A percentile compares a stretch with the other conserved stretches of the same genome.
phyloP scores from a whole-genome alignment of 2,329 filamentous ascomycete species.

The Seiridium cupressi region DNA sequence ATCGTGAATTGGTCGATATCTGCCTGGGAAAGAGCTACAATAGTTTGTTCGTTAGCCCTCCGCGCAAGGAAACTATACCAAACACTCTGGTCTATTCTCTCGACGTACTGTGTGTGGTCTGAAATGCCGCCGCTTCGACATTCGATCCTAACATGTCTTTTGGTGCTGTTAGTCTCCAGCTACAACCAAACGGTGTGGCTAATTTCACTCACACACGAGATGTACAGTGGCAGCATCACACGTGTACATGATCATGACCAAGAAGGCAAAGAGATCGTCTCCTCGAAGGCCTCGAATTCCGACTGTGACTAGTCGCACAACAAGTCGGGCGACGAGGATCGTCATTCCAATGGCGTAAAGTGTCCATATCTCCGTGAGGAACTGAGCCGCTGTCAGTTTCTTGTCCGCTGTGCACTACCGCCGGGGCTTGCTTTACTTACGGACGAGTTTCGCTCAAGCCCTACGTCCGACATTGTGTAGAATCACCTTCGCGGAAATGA shows the following conservation, averaged over 20 bases:
- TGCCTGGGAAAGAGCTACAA: conserved; percentile 18
- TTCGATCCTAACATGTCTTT: conserved; percentile 25
- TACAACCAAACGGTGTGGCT: not conserved
- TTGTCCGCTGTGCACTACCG: not conserved
- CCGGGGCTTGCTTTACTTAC: not conserved
- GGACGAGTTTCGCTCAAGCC: not conserved
- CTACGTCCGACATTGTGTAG: not conserved
- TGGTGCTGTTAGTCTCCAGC: not conserved
- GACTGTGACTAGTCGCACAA: conserved; percentile 33
- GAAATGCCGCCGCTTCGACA: conserved; percentile 16
- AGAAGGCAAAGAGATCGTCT: conserved; percentile 29
- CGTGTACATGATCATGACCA: conserved; percentile 5
- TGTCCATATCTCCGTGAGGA: conserved; percentile 28
- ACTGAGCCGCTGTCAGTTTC: conserved; percentile 11
- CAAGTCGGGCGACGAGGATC: conserved; percentile 30
- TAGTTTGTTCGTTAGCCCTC: not conserved
- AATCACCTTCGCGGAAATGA: not conserved
- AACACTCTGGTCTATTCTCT: too few species aligned
- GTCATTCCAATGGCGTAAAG: conserved; percentile 29
- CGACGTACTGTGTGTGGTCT: conserved; percentile 1
- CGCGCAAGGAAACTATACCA: too few species aligned
- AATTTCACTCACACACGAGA: conserved; percentile 24
- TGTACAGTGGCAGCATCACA: conserved; percentile 28
- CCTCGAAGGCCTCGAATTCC: conserved; percentile 34
- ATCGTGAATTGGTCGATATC: conserved; percentile 25